Percentiles rank a stretch among this genome's conserved stretches.
phyloP scores from a whole-genome alignment of 73 alveolate species.

The Paramecium tetraurelia region DNA sequence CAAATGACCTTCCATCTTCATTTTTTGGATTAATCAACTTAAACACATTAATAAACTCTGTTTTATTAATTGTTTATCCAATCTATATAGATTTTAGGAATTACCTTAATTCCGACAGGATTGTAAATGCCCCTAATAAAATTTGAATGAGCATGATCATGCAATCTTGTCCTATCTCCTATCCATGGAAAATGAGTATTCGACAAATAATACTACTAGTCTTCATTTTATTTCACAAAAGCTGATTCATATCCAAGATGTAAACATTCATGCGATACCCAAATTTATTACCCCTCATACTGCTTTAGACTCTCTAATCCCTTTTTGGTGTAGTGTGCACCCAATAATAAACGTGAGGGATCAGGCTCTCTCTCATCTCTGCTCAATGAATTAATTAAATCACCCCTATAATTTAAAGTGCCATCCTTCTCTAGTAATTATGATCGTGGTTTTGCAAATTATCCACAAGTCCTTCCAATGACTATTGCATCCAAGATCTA shows the following conservation, averaged over 20 bases:
- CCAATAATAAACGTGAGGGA: conserved; percentile 58
- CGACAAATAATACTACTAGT: background rate
- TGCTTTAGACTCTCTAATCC: background rate
- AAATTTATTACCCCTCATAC: background rate
- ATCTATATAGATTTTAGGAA: background rate
- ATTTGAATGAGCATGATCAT: conserved; percentile 66
- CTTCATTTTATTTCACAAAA: conserved; percentile 29
- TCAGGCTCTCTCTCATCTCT: conserved; percentile 54
- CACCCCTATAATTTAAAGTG: conserved; percentile 60
- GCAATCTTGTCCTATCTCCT: conserved; percentile 66
- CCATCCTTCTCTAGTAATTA: conserved; percentile 2
- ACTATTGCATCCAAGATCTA: conserved; percentile 1
- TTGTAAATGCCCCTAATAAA: conserved; percentile 64
- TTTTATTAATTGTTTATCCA: conserved; percentile 55
- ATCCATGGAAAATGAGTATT: conserved; percentile 67
- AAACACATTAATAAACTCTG: background rate
- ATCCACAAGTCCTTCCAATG: conserved; percentile 65
- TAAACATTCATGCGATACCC: conserved; percentile 65
- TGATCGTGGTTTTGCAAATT: conserved; percentile 64
- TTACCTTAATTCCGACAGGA: conserved; percentile 65
- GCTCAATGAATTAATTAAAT: conserved; percentile 14
- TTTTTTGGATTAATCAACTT: conserved; percentile 63
- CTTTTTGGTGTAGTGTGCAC: background rate
- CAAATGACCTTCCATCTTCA: conserved; percentile 51
- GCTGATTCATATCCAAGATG: conserved; percentile 61